A percentile compares a stretch with the other conserved stretches of the same genome.
Evolutionary conservation across 1,284 basidiomycete genomes (phyloP).

Genomic region (Pascua sp.): DNA sequence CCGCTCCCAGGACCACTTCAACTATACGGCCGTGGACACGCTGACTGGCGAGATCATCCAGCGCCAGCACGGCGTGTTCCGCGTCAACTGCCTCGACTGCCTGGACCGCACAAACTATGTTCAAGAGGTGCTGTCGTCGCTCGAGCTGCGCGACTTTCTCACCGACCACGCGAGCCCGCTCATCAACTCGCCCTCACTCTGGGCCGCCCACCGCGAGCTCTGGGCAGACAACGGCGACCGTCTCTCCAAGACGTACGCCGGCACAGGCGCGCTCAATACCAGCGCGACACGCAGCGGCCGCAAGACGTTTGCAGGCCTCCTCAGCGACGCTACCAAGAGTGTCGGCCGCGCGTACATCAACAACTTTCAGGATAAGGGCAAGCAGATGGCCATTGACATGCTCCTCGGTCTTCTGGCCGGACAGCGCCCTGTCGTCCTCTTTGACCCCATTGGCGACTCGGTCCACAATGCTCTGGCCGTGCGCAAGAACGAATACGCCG

Average conservation of each 20-base stretch:
- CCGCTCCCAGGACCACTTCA: slow-evolving; percentile 72
- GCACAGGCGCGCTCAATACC: slow-evolving; percentile 93
- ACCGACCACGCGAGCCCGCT: slow-evolving; percentile 32
- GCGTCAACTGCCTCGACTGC: slow-evolving; percentile 94
- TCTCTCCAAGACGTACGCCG: slow-evolving; percentile 84
- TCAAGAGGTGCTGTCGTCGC: slow-evolving; percentile 82
- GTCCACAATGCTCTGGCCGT: slow-evolving; percentile 67
- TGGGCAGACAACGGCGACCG: slow-evolving; percentile 97
- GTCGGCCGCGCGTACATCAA: slow-evolving; percentile 90
- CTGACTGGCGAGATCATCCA: slow-evolving; percentile 66
- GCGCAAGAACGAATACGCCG: slow-evolving; percentile 78
- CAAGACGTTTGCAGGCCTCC: slow-evolving; percentile 81
- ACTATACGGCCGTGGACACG: slow-evolving; percentile 75
- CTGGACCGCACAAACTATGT: slow-evolving; percentile 98
- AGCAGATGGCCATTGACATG: slow-evolving; percentile 92
- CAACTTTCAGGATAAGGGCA: slow-evolving; percentile 94
- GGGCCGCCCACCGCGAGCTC: slow-evolving; percentile 82
- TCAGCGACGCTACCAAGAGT: slow-evolving; percentile 96
- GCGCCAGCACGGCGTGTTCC: slow-evolving; percentile 82
- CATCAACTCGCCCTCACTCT: slow-evolving; percentile 55
- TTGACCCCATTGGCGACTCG: slow-evolving; percentile 88
- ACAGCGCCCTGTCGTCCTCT: slow-evolving; percentile 83
- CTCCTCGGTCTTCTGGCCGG: slow-evolving; percentile 88
- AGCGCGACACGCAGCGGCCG: slow-evolving; percentile 92
- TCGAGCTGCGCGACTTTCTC: slow-evolving; percentile 60